Conservation (phyloP, 2,329 filamentous ascomycete genomes). For the Metarhizium humberi region DNA sequence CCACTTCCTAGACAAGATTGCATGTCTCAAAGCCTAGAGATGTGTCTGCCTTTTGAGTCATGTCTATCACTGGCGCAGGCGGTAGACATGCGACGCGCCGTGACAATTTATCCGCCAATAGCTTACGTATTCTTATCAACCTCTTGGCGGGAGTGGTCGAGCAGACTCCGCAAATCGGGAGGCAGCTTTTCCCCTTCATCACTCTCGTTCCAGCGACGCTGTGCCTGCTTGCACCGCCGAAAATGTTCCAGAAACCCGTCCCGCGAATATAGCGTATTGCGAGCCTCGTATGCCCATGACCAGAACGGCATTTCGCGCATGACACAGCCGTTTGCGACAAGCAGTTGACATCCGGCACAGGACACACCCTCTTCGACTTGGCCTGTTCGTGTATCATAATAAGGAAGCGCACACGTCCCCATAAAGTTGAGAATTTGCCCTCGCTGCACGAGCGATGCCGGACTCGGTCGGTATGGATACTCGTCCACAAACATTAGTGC, state of each 20-base stretch:
- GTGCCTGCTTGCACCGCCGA: conserved; percentile 23
- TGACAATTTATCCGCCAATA: too few relatives aligned
- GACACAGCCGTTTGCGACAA: not conserved
- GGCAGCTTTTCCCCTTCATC: not conserved
- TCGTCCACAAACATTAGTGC: too few relatives aligned
- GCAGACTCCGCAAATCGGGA: not conserved
- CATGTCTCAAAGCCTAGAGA: too few relatives aligned
- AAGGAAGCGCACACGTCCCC: conserved; percentile 11
- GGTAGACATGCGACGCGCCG: not conserved
- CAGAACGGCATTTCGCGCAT: too few relatives aligned
- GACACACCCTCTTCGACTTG: conserved; percentile 19
- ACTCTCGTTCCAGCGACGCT: conserved; percentile 18
- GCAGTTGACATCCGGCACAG: conserved; percentile 22
- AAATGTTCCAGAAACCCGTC: conserved; percentile 23
- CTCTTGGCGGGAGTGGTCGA: not conserved
- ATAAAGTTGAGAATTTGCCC: conserved; percentile 15
- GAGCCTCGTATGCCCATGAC: conserved; percentile 11
- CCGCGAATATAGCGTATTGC: conserved; percentile 19
- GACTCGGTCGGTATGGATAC: conserved; percentile 3
- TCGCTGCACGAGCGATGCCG: conserved; percentile 7
- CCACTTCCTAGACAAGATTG: not conserved
- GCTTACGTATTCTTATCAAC: not conserved
- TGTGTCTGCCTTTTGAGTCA: too few relatives aligned
- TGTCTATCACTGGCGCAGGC: too few relatives aligned
- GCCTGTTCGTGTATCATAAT: conserved; percentile 9